Evolutionary conservation across 2,329 filamentous ascomycete genomes (phyloP).

Genomic region (Cercospora citrullina): DNA sequence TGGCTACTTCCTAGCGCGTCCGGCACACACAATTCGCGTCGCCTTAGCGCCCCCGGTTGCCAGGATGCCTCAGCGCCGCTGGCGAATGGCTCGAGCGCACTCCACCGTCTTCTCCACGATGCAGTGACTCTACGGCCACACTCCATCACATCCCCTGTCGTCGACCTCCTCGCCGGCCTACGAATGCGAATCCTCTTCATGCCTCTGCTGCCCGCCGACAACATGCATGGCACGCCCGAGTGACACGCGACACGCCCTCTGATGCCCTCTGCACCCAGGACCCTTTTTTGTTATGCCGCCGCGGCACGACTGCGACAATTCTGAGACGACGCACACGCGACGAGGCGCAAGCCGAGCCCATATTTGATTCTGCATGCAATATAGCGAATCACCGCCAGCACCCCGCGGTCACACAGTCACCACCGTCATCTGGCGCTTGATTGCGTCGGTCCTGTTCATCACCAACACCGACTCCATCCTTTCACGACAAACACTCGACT

Average conservation of each 20-base stretch:
- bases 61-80: neutral
- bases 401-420: conserved; percentile 18
- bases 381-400: conserved; percentile 15
- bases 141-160: neutral
- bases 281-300: neutral
- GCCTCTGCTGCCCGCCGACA: neutral
- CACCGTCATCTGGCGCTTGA: conserved; percentile 11
- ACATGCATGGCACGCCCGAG: neutral
- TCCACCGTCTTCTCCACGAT: neutral
- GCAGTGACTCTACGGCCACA: neutral
- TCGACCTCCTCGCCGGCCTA: neutral
- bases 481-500: conserved; percentile 7
- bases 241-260: neutral
- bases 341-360: neutral
- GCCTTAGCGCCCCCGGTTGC: conserved; percentile 1
- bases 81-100: conserved; percentile 3
- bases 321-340: conserved; percentile 5
- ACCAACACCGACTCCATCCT: neutral
- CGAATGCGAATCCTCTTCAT: neutral
- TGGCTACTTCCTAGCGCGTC: neutral
- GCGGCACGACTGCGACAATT: conserved; percentile 1
- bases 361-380: neutral
- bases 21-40: neutral
- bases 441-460: neutral
- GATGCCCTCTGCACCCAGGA: neutral